Conservation (phyloP, 192 early-diverging fungal species). For the Funneliformis geosporum region DNA sequence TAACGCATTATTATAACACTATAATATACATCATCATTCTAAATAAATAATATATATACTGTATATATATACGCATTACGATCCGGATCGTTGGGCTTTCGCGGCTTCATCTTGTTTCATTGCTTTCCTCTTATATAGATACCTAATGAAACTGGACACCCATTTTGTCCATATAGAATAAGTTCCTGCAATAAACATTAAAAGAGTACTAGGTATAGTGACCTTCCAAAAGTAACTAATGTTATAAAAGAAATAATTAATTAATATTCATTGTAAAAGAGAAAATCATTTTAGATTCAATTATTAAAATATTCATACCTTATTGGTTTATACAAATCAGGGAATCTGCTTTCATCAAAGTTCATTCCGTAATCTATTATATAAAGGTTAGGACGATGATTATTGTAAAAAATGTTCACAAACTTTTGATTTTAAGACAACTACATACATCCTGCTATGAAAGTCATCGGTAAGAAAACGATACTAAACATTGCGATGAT, state of each 20-base stretch:
- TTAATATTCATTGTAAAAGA: conserved; percentile 24
- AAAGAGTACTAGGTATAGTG: not conserved
- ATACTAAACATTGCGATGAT: conserved; percentile 40
- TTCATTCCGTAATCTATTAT: conserved; percentile 52
- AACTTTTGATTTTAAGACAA: not conserved
- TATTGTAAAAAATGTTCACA: not conserved
- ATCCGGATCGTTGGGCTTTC: no score
- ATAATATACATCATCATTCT: no score
- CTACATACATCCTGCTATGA: conserved; percentile 52
- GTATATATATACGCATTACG: no score
- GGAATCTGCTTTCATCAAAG: conserved; percentile 41
- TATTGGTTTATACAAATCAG: conserved; percentile 36
- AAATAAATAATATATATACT: no score
- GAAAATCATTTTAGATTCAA: no score
- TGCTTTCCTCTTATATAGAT: not conserved
- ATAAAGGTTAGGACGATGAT: not conserved
- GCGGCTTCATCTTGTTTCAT: no score
- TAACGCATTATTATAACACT: no score
- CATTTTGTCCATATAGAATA: not conserved
- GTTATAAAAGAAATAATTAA: not conserved
- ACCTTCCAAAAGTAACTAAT: not conserved
- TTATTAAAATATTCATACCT: conserved; percentile 37
- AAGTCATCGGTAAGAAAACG: conserved; percentile 58
- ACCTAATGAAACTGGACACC: not conserved
- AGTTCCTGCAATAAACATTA: not conserved